Evolutionary conservation across 257 asterid species (phyloP).

Genomic region (Agastache rugosa): DNA sequence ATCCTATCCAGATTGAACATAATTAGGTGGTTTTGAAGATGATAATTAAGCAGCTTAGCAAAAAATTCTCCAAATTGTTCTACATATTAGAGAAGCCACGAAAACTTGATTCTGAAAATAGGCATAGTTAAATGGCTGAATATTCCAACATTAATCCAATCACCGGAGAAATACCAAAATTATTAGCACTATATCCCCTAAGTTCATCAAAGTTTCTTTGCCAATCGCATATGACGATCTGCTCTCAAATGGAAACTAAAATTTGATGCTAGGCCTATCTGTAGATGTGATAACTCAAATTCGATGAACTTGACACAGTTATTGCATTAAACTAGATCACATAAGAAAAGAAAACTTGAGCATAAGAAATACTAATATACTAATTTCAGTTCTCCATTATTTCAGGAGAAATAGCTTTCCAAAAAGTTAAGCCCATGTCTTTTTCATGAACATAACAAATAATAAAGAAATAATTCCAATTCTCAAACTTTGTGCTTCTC

Average conservation of each 20-base stretch:
- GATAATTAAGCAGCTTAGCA: background rate
- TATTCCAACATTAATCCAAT: background rate
- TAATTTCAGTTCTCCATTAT: background rate
- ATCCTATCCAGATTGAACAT: background rate
- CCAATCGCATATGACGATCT: background rate
- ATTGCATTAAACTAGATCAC: constrained; percentile 12
- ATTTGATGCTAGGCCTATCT: constrained; percentile 28
- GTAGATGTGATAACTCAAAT: constrained; percentile 15
- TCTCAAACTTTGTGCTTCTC: background rate
- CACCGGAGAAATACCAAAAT: background rate
- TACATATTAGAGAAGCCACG: constrained; percentile 7
- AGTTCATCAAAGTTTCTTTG: background rate
- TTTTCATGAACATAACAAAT: background rate
- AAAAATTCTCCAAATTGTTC: background rate
- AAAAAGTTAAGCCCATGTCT: background rate
- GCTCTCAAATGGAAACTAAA: constrained; percentile 14
- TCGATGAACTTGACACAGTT: background rate
- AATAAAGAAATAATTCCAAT: background rate
- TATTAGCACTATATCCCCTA: background rate
- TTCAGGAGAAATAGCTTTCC: background rate
- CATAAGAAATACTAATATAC: background rate
- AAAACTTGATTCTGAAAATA: background rate
- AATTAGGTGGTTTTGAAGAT: background rate
- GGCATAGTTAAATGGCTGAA: background rate
- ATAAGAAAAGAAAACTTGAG: background rate